These are phyloP conservation scores for Pelargonium fulgidum DNA, from an alignment of 441 rosid species.

Conservation along the genomic window DNA sequence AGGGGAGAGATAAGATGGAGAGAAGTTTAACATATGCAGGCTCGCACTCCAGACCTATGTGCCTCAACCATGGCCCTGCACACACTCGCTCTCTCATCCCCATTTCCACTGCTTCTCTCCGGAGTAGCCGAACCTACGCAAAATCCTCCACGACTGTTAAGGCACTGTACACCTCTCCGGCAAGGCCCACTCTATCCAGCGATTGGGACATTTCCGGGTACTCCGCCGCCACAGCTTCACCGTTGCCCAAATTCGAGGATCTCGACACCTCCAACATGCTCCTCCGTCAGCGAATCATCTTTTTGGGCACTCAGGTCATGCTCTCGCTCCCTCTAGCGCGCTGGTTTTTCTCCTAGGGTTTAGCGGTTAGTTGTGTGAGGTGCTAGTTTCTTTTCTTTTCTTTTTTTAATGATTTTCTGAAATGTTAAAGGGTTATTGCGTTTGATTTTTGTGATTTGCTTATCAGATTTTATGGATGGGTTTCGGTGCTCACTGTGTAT, in stretches of 20 bases:
- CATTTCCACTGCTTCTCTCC: background rate
- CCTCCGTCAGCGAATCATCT: conserved; percentile 81
- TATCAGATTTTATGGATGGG: conserved; percentile 3
- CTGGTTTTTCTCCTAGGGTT: background rate
- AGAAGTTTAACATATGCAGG: background rate
- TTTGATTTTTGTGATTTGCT: background rate
- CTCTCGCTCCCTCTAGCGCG: background rate
- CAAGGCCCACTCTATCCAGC: conserved; percentile 43
- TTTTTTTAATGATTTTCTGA: background rate
- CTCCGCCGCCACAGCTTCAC: conserved; percentile 37
- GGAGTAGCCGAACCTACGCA: conserved; percentile 14
- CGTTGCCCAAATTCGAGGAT: conserved; percentile 68
- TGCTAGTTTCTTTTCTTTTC: background rate
- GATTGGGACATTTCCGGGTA: conserved; percentile 49
- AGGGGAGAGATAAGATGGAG: background rate
- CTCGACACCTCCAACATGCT: conserved; percentile 83
- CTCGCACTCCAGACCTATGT: background rate
- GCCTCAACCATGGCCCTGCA: background rate
- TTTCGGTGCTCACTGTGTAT: background rate
- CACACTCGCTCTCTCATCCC: background rate
- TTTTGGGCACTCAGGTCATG: conserved; percentile 71
- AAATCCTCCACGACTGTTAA: conserved; percentile 30
- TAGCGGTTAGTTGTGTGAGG: background rate
- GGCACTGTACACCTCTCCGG: conserved; percentile 32
- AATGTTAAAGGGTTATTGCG: conserved; percentile 5